phyloP scores from a whole-genome alignment of 371 early-diverging fungal species.

The Dipsacomyces acuminosporus region DNA sequence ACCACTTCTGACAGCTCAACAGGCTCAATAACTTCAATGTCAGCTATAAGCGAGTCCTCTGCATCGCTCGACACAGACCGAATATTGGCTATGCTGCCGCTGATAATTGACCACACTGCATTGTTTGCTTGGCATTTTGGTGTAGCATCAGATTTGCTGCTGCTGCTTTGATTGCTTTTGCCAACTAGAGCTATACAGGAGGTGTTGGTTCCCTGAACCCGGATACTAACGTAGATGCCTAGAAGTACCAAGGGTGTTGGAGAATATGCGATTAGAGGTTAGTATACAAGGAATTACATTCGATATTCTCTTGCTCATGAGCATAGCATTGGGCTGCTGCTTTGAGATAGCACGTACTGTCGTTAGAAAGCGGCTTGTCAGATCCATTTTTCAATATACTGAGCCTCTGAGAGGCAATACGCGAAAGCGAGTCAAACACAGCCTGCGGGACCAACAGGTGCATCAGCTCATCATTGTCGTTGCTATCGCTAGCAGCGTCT shows the following conservation, averaged over 20 bases:
- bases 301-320: too few relatives aligned
- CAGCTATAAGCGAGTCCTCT: constrained; percentile 1
- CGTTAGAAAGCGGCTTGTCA: too few relatives aligned
- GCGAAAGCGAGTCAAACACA: constrained; percentile 7
- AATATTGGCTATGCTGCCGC: too few relatives aligned
- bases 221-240: neutral
- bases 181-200: neutral
- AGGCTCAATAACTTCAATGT: constrained; percentile 24
- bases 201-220: neutral
- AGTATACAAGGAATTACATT: too few relatives aligned
- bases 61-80: too few relatives aligned
- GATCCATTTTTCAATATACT: too few relatives aligned
- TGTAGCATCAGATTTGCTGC: neutral
- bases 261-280: too few relatives aligned
- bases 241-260: too few relatives aligned
- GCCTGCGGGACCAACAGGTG: constrained; percentile 9
- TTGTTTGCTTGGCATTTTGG: neutral
- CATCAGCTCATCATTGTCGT: neutral
- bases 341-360: too few relatives aligned
- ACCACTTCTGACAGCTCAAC: constrained; percentile 36
- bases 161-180: neutral
- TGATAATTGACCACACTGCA: neutral
- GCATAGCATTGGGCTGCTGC: too few relatives aligned
- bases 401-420: neutral
- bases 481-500: neutral